Evolutionary conservation across 495 filamentous ascomycete species (phyloP).

Genomic region (Podospora sp.): DNA sequence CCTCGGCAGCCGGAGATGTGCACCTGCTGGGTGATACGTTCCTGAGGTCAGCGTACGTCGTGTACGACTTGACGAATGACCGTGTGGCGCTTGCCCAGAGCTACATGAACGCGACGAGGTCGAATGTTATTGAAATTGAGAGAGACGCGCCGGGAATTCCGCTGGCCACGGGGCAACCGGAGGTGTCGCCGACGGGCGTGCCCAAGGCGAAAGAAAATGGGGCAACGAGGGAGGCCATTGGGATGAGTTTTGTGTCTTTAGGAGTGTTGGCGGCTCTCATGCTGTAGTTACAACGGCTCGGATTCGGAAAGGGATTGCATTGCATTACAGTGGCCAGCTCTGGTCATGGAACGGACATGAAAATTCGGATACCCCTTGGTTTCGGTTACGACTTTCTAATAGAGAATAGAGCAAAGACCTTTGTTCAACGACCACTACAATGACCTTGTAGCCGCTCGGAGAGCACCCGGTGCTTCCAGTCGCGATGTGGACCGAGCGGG

Average conservation of each 20-base stretch:
- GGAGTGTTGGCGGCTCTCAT: neutral
- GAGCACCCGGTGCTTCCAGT: neutral
- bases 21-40: constrained; percentile 75
- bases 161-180: constrained; percentile 26
- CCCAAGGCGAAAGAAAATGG: neutral
- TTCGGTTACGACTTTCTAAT: neutral
- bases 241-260: neutral
- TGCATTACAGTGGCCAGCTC: neutral
- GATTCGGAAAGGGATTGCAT: neutral
- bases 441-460: neutral
- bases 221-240: neutral
- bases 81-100: constrained; percentile 78
- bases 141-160: constrained; percentile 39
- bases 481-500: neutral
- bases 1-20: constrained; percentile 54
- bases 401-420: neutral
- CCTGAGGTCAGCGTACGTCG: constrained; percentile 82
- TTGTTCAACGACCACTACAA: no score
- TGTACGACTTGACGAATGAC: constrained; percentile 81
- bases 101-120: constrained; percentile 68
- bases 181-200: neutral
- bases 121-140: constrained; percentile 46
- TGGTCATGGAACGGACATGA: neutral
- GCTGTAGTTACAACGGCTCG: neutral
- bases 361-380: neutral